These are phyloP conservation scores for Petrea volubilis DNA, from an alignment of 257 asterid genomes.

Conservation along the genomic window DNA sequence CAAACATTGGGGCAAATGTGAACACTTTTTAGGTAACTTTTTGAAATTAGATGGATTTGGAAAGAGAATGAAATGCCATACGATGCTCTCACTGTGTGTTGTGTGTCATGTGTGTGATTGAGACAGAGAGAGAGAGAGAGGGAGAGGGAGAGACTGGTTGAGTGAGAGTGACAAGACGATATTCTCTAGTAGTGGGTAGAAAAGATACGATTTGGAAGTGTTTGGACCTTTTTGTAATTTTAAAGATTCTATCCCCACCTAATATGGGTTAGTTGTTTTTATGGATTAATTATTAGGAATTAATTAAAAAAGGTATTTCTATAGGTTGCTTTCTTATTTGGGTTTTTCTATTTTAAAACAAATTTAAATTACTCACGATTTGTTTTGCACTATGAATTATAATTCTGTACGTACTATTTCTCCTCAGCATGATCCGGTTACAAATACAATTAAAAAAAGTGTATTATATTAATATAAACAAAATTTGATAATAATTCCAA, in stretches of 20 bases:
- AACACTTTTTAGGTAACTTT: background rate
- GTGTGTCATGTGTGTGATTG: background rate
- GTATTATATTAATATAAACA: too few relatives aligned
- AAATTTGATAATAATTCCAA: too few relatives aligned
- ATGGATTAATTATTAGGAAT: background rate
- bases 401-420: too few relatives aligned
- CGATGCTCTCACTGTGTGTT: background rate
- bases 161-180: background rate
- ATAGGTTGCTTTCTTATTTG: background rate
- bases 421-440: too few relatives aligned
- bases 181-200: background rate
- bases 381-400: too few relatives aligned
- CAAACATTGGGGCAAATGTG: background rate
- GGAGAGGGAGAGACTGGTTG: background rate
- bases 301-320: background rate
- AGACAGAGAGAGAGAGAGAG: background rate
- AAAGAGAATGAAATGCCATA: conserved; percentile 8
- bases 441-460: too few relatives aligned
- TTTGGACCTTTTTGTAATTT: background rate
- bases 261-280: background rate
- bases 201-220: background rate
- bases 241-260: background rate
- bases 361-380: background rate
- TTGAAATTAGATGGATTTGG: background rate
- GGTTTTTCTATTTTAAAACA: background rate